Evolutionary conservation across 768 basidiomycete genomes (phyloP).

Genomic region (Leccinellum luteum): DNA sequence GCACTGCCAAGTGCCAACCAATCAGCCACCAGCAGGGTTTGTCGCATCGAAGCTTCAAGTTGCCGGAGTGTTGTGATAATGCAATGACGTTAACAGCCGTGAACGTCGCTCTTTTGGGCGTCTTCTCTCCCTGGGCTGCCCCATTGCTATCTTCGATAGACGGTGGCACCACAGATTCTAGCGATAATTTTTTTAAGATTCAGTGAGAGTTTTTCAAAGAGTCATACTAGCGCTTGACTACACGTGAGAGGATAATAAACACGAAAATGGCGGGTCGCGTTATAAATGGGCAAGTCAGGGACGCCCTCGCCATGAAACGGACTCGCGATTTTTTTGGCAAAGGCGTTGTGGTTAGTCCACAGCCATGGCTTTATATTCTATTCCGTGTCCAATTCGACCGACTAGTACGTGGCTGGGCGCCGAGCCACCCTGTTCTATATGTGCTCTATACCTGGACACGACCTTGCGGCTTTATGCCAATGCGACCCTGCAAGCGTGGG

Average conservation of each 20-base stretch:
- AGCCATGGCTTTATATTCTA: neutral
- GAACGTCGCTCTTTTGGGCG: neutral
- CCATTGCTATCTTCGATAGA: neutral
- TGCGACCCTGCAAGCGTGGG: slow-evolving; percentile 2
- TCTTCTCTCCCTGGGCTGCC: neutral
- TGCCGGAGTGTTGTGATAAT: slow-evolving; percentile 2
- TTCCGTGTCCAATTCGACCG: slow-evolving; percentile 1
- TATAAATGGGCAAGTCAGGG: slow-evolving; percentile 7
- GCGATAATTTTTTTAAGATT: neutral
- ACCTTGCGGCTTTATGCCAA: slow-evolving; percentile 15
- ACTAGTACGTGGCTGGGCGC: slow-evolving; percentile 1
- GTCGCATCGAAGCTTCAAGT: slow-evolving; percentile 11
- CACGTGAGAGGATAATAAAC: slow-evolving; percentile 9
- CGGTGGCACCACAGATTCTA: neutral
- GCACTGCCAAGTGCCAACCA: slow-evolving; percentile 6
- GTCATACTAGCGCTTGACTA: slow-evolving; percentile 1
- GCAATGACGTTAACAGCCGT: slow-evolving; percentile 18
- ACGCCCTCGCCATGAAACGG: neutral
- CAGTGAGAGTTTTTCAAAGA: slow-evolving; percentile 2
- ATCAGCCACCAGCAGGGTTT: slow-evolving; percentile 2
- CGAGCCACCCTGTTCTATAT: neutral
- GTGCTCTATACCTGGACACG: slow-evolving; percentile 10
- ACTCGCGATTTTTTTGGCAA: neutral
- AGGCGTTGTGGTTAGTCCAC: neutral
- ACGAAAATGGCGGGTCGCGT: slow-evolving; percentile 4